phyloP scores from a whole-genome alignment of 2,329 filamentous ascomycete genomes.

The Stachybotrys chartarum region DNA sequence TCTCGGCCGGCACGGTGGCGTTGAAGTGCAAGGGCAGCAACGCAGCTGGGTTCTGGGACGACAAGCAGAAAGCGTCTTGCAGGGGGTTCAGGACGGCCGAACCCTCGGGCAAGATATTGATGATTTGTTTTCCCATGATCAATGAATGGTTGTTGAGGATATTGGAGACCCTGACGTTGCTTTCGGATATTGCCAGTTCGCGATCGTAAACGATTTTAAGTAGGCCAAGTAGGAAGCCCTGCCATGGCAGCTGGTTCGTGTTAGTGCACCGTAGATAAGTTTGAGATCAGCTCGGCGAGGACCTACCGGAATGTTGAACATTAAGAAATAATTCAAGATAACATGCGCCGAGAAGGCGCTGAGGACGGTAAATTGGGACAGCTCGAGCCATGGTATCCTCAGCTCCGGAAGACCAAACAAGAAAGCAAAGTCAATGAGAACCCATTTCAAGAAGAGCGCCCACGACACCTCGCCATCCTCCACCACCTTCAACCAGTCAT shows the following conservation, averaged over 20 bases:
- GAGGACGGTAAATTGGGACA: slow-evolving; percentile 68
- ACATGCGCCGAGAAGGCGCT: slow-evolving; percentile 66
- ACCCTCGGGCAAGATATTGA: slow-evolving; percentile 95
- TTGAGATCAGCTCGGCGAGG: not conserved
- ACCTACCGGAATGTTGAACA: slow-evolving; percentile 80
- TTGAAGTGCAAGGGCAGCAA: slow-evolving; percentile 86
- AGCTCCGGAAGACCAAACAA: slow-evolving; percentile 81
- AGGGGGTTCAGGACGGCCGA: slow-evolving; percentile 85
- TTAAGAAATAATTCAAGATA: slow-evolving; percentile 73
- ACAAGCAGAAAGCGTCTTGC: slow-evolving; percentile 73
- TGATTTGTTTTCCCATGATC: slow-evolving; percentile 93
- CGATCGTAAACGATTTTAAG: slow-evolving; percentile 83
- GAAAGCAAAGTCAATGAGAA: slow-evolving; percentile 76
- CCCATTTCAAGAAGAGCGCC: slow-evolving; percentile 90
- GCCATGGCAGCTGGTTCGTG: slow-evolving; percentile 56
- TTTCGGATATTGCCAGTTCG: slow-evolving; percentile 89
- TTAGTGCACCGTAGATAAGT: slow-evolving; percentile 4
- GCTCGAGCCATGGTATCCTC: slow-evolving; percentile 94
- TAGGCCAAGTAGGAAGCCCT: slow-evolving; percentile 64
- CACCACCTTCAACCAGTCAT: slow-evolving; percentile 73
- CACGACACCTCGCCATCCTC: slow-evolving; percentile 84
- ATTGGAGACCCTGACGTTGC: slow-evolving; percentile 77
- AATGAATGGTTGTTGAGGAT: slow-evolving; percentile 89
- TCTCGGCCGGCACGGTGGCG: slow-evolving; percentile 78
- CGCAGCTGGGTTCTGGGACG: slow-evolving; percentile 51